phyloP scores from a whole-genome alignment of 257 asterid species.

The Scutellaria minor region DNA sequence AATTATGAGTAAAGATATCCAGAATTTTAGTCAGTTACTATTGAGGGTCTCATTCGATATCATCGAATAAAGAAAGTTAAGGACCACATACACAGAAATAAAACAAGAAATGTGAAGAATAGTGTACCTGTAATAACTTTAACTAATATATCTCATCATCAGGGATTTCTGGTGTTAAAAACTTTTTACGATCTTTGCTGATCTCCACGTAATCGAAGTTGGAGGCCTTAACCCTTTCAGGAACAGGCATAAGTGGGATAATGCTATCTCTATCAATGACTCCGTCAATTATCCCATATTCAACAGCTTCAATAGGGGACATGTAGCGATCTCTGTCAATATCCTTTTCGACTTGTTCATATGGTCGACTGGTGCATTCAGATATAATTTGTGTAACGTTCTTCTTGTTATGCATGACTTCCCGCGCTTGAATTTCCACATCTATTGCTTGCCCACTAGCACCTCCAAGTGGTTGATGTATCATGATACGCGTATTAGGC shows the following conservation, averaged over 20 bases:
- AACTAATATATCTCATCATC: conserved; percentile 81
- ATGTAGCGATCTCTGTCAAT: conserved; percentile 90
- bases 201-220: conserved; percentile 64
- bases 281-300: conserved; percentile 88
- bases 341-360: conserved; percentile 88
- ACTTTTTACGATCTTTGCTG: conserved; percentile 55
- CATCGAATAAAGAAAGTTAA: conserved; percentile 6
- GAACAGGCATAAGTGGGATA: conserved; percentile 81
- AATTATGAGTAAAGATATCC: not conserved
- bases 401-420: conserved; percentile 78
- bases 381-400: conserved; percentile 70
- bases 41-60: not conserved
- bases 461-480: conserved; percentile 95
- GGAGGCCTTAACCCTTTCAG: conserved; percentile 72
- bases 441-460: conserved; percentile 90
- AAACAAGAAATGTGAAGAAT: conserved; percentile 8
- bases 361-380: conserved; percentile 69
- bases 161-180: conserved; percentile 76
- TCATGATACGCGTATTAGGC: conserved; percentile 95
- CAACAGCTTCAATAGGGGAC: conserved; percentile 97
- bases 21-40: not conserved
- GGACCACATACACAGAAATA: not conserved
- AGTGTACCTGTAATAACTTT: conserved; percentile 42
- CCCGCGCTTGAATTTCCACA: conserved; percentile 92
- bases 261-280: conserved; percentile 83